Base-by-base conservation (phyloP, 345 rosid genomes). In the Gossypium anomalum region DNA sequence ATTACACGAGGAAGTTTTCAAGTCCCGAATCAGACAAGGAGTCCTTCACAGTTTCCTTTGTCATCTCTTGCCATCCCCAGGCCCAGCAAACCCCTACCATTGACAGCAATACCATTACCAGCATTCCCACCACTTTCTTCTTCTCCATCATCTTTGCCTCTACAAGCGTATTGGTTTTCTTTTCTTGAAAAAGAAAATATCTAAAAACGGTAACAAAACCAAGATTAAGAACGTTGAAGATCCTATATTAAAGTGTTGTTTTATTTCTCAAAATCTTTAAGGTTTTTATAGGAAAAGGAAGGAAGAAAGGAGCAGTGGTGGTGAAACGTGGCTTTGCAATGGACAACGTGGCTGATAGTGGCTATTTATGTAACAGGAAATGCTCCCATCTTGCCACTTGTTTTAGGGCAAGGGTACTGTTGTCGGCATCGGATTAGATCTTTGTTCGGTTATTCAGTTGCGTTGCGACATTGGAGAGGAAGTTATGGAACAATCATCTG, bases 21-120 rank as follows among this genome's bases (percentile, higher is more conserved):
- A 61, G 75, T 44, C 76, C 82, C 86, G 82, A 85, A 71, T 68
- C 82, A 47, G 76, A 23, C 85, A 84, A 78, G 17, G 85, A 75
- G 4, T 77, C 85, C 64, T 75, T 64, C 7, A 75, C 80, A 7
- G 41, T 34, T 34, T 1, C 68, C 49, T 64, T 41, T n/a, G 68
- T 48, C 68, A 51, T 69, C 41, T 70, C 78, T 16, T 73, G 44
- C 75, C 80, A 70, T 70, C 79, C 80, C 75, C 80, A 70, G 67
- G 78, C 80, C 75, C 67, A 49, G 55, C 82, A 72, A 9, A 60
- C 55, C 72, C 55, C 75, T 74, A 75, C 77, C 61, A 47, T 43
- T 48, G 55, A 78, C 8, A 63, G 27, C 23, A 63, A 78, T 7
- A 63, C 38, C 20, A 63, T 11, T 73, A 73, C 53, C 83, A 59